A percentile compares a stretch with the other conserved stretches of the same genome.
phyloP scores from a whole-genome alignment of 2,329 filamentous ascomycete genomes.

The Cercospora sp. region DNA sequence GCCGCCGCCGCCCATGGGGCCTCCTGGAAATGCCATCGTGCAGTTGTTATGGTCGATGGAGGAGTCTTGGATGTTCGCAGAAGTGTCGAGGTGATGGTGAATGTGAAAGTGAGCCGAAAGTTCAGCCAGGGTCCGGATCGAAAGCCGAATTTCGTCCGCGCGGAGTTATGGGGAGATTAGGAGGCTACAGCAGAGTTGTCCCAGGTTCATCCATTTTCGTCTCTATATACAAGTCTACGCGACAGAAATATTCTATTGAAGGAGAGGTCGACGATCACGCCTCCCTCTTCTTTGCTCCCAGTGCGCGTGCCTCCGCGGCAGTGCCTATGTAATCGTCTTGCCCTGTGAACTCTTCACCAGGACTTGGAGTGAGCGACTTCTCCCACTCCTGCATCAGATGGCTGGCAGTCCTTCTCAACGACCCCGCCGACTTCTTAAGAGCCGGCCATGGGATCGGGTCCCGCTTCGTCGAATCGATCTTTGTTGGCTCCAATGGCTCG shows the following conservation, averaged over 20 bases:
- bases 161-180: not conserved
- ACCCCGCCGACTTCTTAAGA: slow-evolving; percentile 66
- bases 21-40: slow-evolving; percentile 27
- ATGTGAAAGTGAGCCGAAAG: slow-evolving; percentile 12
- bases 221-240: slow-evolving; percentile 4
- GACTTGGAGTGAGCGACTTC: slow-evolving; percentile 60
- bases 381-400: slow-evolving; percentile 92
- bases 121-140: slow-evolving; percentile 3
- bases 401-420: slow-evolving; percentile 78
- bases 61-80: not conserved
- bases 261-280: slow-evolving; percentile 6
- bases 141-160: slow-evolving; percentile 7
- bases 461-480: slow-evolving; percentile 35
- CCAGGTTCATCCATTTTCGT: slow-evolving; percentile 10
- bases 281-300: slow-evolving; percentile 20
- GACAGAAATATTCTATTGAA: not conserved
- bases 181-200: not conserved
- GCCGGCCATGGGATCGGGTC: slow-evolving; percentile 63
- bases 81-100: not conserved
- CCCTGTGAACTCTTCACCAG: slow-evolving; percentile 29
- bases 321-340: slow-evolving; percentile 33
- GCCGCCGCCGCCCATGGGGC: slow-evolving; percentile 15
- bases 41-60: not conserved
- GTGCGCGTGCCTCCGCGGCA: slow-evolving; percentile 29
- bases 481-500: slow-evolving; percentile 11